Conservation (phyloP, 805 yeast species). For the Kodamaea hsintzibuensis region DNA sequence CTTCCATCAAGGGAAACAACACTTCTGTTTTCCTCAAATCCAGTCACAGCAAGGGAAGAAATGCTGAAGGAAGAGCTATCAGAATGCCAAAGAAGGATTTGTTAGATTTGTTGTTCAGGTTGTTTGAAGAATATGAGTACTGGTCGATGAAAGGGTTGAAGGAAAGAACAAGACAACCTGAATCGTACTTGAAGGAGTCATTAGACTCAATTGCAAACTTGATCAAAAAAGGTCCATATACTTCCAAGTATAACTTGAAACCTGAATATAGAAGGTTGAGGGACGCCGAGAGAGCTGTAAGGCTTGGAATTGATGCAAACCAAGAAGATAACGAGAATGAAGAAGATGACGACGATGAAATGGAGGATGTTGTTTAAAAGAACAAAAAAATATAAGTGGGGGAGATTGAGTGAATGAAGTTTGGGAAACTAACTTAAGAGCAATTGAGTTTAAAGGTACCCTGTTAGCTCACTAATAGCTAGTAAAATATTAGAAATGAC, state of each 20-base stretch:
- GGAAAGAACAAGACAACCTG: slow-evolving; percentile 95
- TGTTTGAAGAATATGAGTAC: slow-evolving; percentile 93
- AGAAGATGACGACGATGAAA: slow-evolving; percentile 66
- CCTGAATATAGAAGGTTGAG: slow-evolving; percentile 83
- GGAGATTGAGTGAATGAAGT: no score
- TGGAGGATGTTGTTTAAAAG: slow-evolving; percentile 66
- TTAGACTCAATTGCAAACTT: slow-evolving; percentile 85
- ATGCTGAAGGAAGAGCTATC: slow-evolving; percentile 80
- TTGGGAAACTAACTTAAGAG: no score
- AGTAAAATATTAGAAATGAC: no score
- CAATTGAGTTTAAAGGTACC: no score
- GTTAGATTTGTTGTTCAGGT: slow-evolving; percentile 80
- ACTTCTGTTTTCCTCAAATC: slow-evolving; percentile 66
- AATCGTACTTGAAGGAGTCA: slow-evolving; percentile 85
- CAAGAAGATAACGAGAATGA: slow-evolving; percentile 43
- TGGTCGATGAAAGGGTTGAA: slow-evolving; percentile 95
- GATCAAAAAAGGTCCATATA: slow-evolving; percentile 94
- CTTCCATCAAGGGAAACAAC: slow-evolving; percentile 68
- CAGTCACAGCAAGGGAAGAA: slow-evolving; percentile 42
- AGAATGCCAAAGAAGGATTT: slow-evolving; percentile 93
- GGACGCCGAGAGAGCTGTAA: slow-evolving; percentile 74
- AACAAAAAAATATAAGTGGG: background rate
- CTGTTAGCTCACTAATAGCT: no score
- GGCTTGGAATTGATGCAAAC: slow-evolving; percentile 51
- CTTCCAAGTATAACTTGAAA: slow-evolving; percentile 84